Evolutionary conservation across 1,139 yeast species (phyloP).

Genomic region (Saccharomyces hybrid): DNA sequence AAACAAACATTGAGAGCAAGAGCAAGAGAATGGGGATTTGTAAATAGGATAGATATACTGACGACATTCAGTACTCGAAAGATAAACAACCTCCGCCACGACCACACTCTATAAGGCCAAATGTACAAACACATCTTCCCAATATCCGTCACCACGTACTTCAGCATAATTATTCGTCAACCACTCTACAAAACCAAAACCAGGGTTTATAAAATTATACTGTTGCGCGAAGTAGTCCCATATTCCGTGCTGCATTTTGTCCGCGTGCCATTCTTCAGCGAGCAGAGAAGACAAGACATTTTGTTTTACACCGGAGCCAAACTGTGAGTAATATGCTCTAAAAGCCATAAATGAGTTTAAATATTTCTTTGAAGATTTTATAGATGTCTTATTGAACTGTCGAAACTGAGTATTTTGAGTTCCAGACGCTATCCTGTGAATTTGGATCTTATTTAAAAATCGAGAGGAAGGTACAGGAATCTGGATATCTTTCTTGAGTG

Average conservation of each 20-base stretch:
- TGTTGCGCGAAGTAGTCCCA: slow-evolving; percentile 19
- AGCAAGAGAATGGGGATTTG: neutral
- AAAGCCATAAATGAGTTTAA: slow-evolving; percentile 18
- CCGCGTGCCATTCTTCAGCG: slow-evolving; percentile 44
- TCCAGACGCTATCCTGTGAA: neutral
- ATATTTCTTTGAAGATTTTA: neutral
- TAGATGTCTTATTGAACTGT: neutral
- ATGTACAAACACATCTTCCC: slow-evolving; percentile 1
- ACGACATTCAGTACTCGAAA: neutral
- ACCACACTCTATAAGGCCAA: slow-evolving; percentile 1
- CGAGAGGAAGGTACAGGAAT: neutral
- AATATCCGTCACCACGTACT: slow-evolving; percentile 1
- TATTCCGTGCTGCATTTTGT: slow-evolving; percentile 47
- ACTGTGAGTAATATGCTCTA: slow-evolving; percentile 18
- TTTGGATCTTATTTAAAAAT: neutral
- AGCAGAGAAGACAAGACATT: slow-evolving; percentile 8
- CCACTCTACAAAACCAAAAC: slow-evolving; percentile 1
- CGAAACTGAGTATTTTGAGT: neutral
- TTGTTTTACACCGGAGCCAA: slow-evolving; percentile 11
- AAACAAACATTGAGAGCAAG: neutral
- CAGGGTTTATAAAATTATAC: slow-evolving; percentile 1
- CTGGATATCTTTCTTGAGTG: neutral
- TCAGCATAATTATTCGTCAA: slow-evolving; percentile 1
- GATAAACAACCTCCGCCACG: slow-evolving; percentile 1
- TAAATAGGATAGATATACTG: neutral